Conservation (phyloP, 2,329 filamentous ascomycete genomes). For the Diaporthe aspalathi region DNA sequence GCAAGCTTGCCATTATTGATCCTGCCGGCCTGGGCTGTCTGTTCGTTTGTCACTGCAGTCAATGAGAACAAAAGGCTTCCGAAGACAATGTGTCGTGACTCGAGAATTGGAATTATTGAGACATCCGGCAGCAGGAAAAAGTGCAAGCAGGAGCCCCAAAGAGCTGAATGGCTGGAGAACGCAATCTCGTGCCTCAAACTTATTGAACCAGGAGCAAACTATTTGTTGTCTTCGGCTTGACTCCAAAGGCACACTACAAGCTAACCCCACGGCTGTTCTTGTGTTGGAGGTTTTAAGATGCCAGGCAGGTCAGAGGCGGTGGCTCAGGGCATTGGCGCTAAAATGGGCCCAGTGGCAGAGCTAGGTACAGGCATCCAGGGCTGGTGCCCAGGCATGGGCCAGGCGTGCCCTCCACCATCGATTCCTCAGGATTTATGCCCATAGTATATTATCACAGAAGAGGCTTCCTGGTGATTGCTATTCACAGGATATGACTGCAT, state of each 20-base stretch:
- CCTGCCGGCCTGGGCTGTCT: background rate
- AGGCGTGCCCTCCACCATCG: background rate
- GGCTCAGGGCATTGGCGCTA: background rate
- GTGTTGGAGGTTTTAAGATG: background rate
- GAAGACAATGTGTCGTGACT: background rate
- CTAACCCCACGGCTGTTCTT: background rate
- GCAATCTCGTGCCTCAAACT: background rate
- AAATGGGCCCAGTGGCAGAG: background rate
- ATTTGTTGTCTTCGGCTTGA: background rate
- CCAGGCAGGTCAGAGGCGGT: background rate
- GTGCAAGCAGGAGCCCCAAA: background rate
- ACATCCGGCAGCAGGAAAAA: background rate
- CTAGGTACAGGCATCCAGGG: background rate
- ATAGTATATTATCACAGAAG: background rate
- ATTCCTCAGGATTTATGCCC: background rate
- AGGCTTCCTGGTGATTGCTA: background rate
- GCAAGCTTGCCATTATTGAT: constrained; percentile 34
- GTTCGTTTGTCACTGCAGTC: constrained; percentile 5
- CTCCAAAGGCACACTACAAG: background rate
- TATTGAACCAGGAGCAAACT: background rate
- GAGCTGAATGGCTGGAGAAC: background rate
- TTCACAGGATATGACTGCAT: background rate
- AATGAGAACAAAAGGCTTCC: background rate
- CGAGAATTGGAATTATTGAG: background rate
- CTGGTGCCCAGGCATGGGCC: too few species aligned